These are phyloP conservation scores for Moniliophthora roreri DNA, from an alignment of 1,284 basidiomycete genomes.

Conservation along the genomic window DNA sequence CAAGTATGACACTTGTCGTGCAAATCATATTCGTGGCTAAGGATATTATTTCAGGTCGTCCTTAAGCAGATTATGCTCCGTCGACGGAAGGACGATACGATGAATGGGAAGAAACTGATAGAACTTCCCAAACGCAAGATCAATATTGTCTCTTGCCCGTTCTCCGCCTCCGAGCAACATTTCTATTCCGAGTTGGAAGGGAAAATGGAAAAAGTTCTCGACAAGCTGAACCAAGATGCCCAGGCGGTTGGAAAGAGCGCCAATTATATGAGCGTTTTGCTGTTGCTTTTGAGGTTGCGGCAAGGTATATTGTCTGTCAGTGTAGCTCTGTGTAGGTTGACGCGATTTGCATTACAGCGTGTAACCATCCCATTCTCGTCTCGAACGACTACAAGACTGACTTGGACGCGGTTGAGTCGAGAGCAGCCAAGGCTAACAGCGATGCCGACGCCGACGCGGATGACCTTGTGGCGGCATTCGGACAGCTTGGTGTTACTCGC, in stretches of 20 bases:
- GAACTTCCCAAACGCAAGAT: slow-evolving; percentile 79
- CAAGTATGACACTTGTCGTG: slow-evolving; percentile 47
- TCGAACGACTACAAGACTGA: slow-evolving; percentile 74
- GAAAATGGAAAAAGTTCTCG: slow-evolving; percentile 72
- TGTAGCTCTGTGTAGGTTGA: not conserved
- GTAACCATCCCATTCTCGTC: slow-evolving; percentile 85
- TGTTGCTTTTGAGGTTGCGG: slow-evolving; percentile 82
- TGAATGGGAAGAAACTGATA: slow-evolving; percentile 88
- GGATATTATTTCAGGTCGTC: slow-evolving; percentile 54
- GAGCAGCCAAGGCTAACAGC: slow-evolving; percentile 44
- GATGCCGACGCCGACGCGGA: slow-evolving; percentile 62
- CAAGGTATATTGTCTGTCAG: slow-evolving; percentile 63
- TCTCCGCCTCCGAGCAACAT: slow-evolving; percentile 70
- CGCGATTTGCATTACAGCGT: slow-evolving; percentile 51
- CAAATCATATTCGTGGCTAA: not conserved
- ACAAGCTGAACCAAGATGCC: slow-evolving; percentile 58
- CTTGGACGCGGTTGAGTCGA: slow-evolving; percentile 71
- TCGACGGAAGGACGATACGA: slow-evolving; percentile 78
- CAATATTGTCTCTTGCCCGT: slow-evolving; percentile 71
- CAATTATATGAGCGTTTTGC: slow-evolving; percentile 79
- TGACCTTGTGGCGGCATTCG: slow-evolving; percentile 77
- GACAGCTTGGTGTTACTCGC: slow-evolving; percentile 63
- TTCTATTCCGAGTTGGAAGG: slow-evolving; percentile 84
- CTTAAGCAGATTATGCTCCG: slow-evolving; percentile 90
- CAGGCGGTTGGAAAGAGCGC: slow-evolving; percentile 56